phyloP scores from a whole-genome alignment of 108 stramenopile species.

The Fragilaria crotonensis region DNA sequence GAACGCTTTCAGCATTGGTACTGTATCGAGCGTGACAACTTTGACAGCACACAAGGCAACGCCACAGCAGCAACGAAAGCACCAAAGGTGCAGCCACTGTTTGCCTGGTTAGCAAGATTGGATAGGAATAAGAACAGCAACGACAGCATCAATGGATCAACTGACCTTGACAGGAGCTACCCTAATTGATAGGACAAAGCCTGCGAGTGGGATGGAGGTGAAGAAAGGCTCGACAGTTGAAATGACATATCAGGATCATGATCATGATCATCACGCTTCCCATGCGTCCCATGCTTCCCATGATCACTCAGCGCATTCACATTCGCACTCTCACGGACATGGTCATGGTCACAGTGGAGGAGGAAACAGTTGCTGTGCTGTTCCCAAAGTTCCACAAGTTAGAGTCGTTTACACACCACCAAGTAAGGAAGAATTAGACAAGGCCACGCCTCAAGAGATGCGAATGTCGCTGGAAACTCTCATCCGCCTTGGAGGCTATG shows the following conservation, averaged over 20 bases:
- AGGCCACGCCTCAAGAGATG: neutral
- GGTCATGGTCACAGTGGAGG: neutral
- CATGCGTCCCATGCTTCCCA: conserved; percentile 24
- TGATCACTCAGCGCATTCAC: conserved; percentile 14
- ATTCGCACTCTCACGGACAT: neutral
- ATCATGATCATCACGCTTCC: conserved; percentile 14
- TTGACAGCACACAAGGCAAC: too few relatives aligned
- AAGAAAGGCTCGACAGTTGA: neutral
- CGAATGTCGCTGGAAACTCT: conserved; percentile 7
- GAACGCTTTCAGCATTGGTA: too few relatives aligned
- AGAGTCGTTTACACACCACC: conserved; percentile 4
- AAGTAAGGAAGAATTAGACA: conserved; percentile 6
- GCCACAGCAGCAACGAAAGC: too few relatives aligned
- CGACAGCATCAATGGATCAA: too few relatives aligned
- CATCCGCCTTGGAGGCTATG: conserved; percentile 24
- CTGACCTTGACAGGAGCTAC: conserved; percentile 69
- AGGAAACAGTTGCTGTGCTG: conserved; percentile 1
- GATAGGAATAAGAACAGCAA: too few relatives aligned
- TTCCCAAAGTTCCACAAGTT: conserved; percentile 9
- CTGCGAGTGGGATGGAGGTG: conserved; percentile 4
- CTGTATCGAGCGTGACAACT: too few relatives aligned
- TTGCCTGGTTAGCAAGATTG: too few relatives aligned
- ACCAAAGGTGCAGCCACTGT: too few relatives aligned
- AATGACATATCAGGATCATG: neutral
- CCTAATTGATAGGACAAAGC: conserved; percentile 34